Evolutionary conservation across 2,329 filamentous ascomycete species (phyloP).

Genomic region (Pseudogymnoascus sp.): DNA sequence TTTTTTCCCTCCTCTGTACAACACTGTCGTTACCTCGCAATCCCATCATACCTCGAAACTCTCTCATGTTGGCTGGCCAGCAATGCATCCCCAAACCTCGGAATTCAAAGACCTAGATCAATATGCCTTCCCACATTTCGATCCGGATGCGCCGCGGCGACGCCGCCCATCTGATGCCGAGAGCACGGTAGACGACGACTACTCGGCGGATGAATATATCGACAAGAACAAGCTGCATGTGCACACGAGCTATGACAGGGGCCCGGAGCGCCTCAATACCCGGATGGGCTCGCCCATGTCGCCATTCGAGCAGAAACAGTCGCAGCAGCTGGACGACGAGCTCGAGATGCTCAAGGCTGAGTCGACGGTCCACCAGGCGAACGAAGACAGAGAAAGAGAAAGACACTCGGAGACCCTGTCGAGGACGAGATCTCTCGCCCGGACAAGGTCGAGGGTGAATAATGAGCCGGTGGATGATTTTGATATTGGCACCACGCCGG

Average conservation of each 20-base stretch:
- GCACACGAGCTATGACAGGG: slow-evolving; percentile 34
- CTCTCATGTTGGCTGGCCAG: not conserved
- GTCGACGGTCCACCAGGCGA: slow-evolving; percentile 38
- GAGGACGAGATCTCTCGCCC: slow-evolving; percentile 31
- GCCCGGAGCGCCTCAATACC: slow-evolving; percentile 22
- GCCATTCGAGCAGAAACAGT: slow-evolving; percentile 47
- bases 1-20: not conserved
- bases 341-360: slow-evolving; percentile 57
- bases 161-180: slow-evolving; percentile 27
- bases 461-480: slow-evolving; percentile 52
- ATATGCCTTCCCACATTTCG: slow-evolving; percentile 26
- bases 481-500: slow-evolving; percentile 47
- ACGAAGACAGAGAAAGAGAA: slow-evolving; percentile 10
- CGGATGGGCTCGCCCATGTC: slow-evolving; percentile 31
- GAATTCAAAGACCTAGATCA: slow-evolving; percentile 17
- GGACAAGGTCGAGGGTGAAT: slow-evolving; percentile 40
- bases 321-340: slow-evolving; percentile 56
- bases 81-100: slow-evolving; percentile 1
- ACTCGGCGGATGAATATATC: slow-evolving; percentile 15
- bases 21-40: slow-evolving; percentile 1
- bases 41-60: not conserved
- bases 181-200: slow-evolving; percentile 24
- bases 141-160: slow-evolving; percentile 14
- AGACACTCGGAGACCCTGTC: slow-evolving; percentile 20
- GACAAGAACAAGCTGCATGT: slow-evolving; percentile 39